Evolutionary conservation across 176 grass and related monocot genomes (phyloP), one percentile per base, ranked within the genome.

Genomic region (Paspalum vaginatum): DNA sequence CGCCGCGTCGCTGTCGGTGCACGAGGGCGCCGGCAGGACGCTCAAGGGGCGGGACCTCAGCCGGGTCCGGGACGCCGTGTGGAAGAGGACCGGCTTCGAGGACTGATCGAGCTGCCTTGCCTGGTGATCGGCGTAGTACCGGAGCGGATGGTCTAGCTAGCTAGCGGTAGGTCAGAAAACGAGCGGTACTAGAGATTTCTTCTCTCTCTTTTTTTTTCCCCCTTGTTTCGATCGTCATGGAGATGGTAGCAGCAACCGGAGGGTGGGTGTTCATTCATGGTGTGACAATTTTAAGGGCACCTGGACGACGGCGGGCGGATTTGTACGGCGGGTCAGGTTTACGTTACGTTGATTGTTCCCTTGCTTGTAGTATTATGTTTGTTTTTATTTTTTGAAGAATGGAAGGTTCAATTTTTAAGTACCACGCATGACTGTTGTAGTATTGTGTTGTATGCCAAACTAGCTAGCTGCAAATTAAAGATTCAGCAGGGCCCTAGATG

Each of bases 21-120:
- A 98, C 52, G 92, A 98, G 82, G 95, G 95, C 77, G 47, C 93
- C 65, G 95, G 95, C 4, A 42, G 95, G 74, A 98, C 95, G 44
- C 95, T 98, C 47, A 98, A 98, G 87, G 95, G 95, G 16, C 90
- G 92, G 3, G 95, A 98, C 84, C 88, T 98, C 80, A 94, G 95
- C 83, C 85, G 92, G 4, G 90, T 98, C 65, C 85, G 95, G 11
- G 91, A 98, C 70, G 95, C 92, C n/a, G 89, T 98, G 21, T 98
- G 95, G 95, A 91, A 98, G 85, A 81, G 68, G 85, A 98, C 90
- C 53, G 95, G 95, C 43, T 98, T 98, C 84, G 83, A 94, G 87
- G 89, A 94, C 79, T 98, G 87, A 84, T 7, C 1, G 10, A 8
- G 4, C 21, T 22, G 21, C 48, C 45, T 41, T 4, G 8, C 20